These are phyloP conservation scores for Boletus eberwhitei DNA, from an alignment of 768 basidiomycete species.

Conservation along the genomic window DNA sequence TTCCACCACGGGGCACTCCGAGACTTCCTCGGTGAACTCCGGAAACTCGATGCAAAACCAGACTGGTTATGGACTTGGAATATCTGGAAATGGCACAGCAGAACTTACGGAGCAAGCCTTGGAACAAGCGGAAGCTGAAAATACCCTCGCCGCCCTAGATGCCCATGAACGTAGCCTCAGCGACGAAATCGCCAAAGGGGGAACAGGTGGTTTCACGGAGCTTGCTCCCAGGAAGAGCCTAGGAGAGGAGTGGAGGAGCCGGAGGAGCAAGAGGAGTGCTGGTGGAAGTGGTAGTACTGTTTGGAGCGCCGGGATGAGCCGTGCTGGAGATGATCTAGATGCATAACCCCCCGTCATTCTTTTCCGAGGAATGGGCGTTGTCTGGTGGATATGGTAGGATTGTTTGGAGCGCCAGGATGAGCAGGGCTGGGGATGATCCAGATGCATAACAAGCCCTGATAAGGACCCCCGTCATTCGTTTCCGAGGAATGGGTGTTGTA, in stretches of 20 bases:
- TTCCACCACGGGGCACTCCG: slow-evolving; percentile 42
- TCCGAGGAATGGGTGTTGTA: slow-evolving; percentile 7
- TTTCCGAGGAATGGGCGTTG: background rate
- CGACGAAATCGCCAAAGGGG: slow-evolving; percentile 74
- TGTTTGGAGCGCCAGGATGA: slow-evolving; percentile 85
- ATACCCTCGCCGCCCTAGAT: slow-evolving; percentile 73
- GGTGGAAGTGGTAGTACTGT: slow-evolving; percentile 77
- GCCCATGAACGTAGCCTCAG: slow-evolving; percentile 71
- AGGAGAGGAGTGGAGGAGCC: slow-evolving; percentile 54
- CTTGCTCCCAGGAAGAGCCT: slow-evolving; percentile 45
- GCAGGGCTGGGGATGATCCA: slow-evolving; percentile 50
- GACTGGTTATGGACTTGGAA: slow-evolving; percentile 30
- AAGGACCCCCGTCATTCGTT: background rate
- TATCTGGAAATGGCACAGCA: slow-evolving; percentile 27
- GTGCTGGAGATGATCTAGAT: slow-evolving; percentile 46
- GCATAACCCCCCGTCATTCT: slow-evolving; percentile 18
- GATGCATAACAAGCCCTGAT: slow-evolving; percentile 27
- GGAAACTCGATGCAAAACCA: slow-evolving; percentile 36
- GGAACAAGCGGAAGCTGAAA: slow-evolving; percentile 76
- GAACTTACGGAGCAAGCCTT: slow-evolving; percentile 72
- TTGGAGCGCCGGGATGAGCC: slow-evolving; percentile 84
- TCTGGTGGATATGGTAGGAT: slow-evolving; percentile 68
- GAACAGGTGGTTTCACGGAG: slow-evolving; percentile 75
- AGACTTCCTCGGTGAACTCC: slow-evolving; percentile 49
- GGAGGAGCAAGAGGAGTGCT: slow-evolving; percentile 45